Conservation (phyloP, 352 stramenopile species). For the Pythium phragmitis region DNA sequence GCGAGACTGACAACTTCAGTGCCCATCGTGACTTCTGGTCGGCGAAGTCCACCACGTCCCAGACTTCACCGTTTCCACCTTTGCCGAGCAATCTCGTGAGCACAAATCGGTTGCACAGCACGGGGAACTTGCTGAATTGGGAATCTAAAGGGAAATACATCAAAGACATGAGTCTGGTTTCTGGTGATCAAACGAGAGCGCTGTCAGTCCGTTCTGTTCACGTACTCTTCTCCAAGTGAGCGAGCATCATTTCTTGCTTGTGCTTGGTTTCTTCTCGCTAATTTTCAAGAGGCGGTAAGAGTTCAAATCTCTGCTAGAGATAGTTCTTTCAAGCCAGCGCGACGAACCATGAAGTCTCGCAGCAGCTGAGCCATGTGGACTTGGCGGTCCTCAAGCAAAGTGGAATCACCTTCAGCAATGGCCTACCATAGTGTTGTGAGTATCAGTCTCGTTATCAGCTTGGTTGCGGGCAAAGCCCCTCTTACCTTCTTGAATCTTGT, state of each 20-base stretch:
- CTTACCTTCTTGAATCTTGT: slow-evolving; percentile 46
- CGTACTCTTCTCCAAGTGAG: slow-evolving; percentile 65
- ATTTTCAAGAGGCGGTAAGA: background rate
- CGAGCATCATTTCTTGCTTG: slow-evolving; percentile 77
- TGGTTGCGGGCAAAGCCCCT: background rate
- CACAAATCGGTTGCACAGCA: slow-evolving; percentile 69
- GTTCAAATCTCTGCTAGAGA: too few relatives aligned
- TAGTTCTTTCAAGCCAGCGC: background rate
- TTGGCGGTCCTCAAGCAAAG: slow-evolving; percentile 48
- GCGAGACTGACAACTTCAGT: slow-evolving; percentile 72
- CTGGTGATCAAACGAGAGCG: background rate
- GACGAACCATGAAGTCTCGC: slow-evolving; percentile 59
- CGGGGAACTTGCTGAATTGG: slow-evolving; percentile 69
- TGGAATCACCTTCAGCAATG: slow-evolving; percentile 38
- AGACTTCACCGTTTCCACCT: slow-evolving; percentile 79
- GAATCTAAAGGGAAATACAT: slow-evolving; percentile 37
- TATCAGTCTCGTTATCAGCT: background rate
- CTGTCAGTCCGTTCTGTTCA: background rate
- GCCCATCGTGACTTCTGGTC: slow-evolving; percentile 59
- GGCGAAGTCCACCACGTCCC: slow-evolving; percentile 76
- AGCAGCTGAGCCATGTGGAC: slow-evolving; percentile 49
- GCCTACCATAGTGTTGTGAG: slow-evolving; percentile 2
- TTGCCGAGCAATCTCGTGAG: slow-evolving; percentile 64
- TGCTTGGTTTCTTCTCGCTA: slow-evolving; percentile 71
- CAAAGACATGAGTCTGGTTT: background rate